phyloP scores from a whole-genome alignment of 805 yeast species.

The Jamesozyma lodderae region DNA sequence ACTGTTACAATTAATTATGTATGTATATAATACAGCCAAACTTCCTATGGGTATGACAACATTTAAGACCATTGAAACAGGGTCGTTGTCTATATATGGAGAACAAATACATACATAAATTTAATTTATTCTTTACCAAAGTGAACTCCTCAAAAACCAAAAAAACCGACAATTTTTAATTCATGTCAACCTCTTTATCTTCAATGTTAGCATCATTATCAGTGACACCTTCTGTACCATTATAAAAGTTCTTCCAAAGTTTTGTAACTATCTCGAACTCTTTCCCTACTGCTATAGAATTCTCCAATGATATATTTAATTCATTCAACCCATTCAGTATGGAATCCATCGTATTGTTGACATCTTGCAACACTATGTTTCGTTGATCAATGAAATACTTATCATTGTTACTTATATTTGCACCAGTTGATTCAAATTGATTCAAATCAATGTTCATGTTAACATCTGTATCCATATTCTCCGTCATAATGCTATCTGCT shows the following conservation, averaged over 20 bases:
- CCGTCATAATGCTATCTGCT: no score
- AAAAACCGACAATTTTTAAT: background rate
- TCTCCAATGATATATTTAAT: conserved; percentile 58
- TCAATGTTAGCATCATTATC: conserved; percentile 5
- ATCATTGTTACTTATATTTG: conserved; percentile 11
- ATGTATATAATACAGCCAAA: no score
- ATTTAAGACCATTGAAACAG: no score
- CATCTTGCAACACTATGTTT: conserved; percentile 25
- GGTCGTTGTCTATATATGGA: no score
- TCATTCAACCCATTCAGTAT: conserved; percentile 56
- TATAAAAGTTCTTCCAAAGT: conserved; percentile 64
- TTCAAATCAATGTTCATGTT: background rate
- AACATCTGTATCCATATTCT: background rate
- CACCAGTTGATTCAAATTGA: background rate
- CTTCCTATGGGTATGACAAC: no score
- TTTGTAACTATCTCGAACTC: conserved; percentile 64
- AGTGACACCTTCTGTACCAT: conserved; percentile 31
- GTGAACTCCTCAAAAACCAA: background rate
- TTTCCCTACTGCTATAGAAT: conserved; percentile 61
- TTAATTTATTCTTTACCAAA: no score
- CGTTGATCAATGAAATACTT: conserved; percentile 25
- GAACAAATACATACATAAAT: no score
- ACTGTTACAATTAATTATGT: no score
- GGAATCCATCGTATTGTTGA: conserved; percentile 44
- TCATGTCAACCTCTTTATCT: conserved; percentile 5